Evolutionary conservation across 1,139 yeast species (phyloP).

Genomic region (Geotrichum carabidarum): DNA sequence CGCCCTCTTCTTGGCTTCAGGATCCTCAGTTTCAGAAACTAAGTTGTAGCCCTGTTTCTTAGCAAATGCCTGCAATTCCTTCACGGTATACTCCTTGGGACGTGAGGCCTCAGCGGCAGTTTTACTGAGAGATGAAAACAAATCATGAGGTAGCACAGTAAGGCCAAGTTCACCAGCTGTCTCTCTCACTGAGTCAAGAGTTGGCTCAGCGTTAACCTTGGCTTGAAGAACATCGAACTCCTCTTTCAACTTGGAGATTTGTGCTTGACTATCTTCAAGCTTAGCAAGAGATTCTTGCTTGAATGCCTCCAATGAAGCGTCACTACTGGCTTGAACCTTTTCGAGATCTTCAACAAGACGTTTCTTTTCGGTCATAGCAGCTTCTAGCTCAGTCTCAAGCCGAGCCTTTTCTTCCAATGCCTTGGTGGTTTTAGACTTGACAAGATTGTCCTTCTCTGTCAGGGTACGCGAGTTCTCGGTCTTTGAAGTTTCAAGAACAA

Average conservation of each 20-base stretch:
- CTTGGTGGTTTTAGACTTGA: not conserved
- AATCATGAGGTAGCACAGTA: slow-evolving; percentile 17
- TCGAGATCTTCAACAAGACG: slow-evolving; percentile 1
- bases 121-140: slow-evolving; percentile 15
- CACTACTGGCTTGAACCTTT: not conserved
- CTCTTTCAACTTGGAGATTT: slow-evolving; percentile 5
- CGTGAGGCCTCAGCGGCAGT: slow-evolving; percentile 14
- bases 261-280: slow-evolving; percentile 2
- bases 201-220: slow-evolving; percentile 9
- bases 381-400: not conserved
- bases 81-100: slow-evolving; percentile 12
- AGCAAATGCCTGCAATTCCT: slow-evolving; percentile 9
- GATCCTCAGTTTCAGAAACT: slow-evolving; percentile 19
- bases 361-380: not conserved
- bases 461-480: not conserved
- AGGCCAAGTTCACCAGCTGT: slow-evolving; percentile 14
- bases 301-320: not conserved
- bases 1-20: slow-evolving; percentile 12
- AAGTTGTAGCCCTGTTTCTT: slow-evolving; percentile 17
- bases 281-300: not conserved
- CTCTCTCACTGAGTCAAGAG: slow-evolving; percentile 16
- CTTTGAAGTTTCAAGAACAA: slow-evolving; percentile 4
- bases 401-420: not conserved
- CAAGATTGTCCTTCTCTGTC: too few species aligned
- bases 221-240: slow-evolving; percentile 10